phyloP scores from a whole-genome alignment of 2,329 filamentous ascomycete species.

The Exophiala aquamarina region DNA sequence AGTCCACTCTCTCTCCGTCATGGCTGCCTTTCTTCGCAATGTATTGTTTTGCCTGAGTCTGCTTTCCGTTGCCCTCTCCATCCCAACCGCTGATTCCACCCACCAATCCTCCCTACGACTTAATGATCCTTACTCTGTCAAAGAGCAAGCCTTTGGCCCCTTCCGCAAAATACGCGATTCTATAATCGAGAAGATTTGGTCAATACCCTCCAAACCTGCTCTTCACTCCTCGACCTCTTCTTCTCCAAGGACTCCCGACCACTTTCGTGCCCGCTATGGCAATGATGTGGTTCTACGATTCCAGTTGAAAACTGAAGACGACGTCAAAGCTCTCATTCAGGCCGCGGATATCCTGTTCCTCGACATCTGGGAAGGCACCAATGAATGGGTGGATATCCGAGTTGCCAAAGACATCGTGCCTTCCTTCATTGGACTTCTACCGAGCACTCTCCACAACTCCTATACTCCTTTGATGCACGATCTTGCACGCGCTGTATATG shows the following conservation, averaged over 20 bases:
- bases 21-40: slow-evolving; percentile 17
- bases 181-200: slow-evolving; percentile 46
- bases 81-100: slow-evolving; percentile 16
- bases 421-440: slow-evolving; percentile 76
- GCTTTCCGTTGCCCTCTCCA: slow-evolving; percentile 9
- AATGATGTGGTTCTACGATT: slow-evolving; percentile 89
- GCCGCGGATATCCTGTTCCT: slow-evolving; percentile 75
- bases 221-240: slow-evolving; percentile 25
- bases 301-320: slow-evolving; percentile 67
- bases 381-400: slow-evolving; percentile 81
- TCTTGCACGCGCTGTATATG: slow-evolving; percentile 72
- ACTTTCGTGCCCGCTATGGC: slow-evolving; percentile 59
- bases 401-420: slow-evolving; percentile 70
- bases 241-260: slow-evolving; percentile 32
- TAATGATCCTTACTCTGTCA: slow-evolving; percentile 4
- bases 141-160: slow-evolving; percentile 13
- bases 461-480: slow-evolving; percentile 78
- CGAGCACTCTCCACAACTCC: slow-evolving; percentile 67
- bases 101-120: slow-evolving; percentile 5
- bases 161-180: slow-evolving; percentile 38
- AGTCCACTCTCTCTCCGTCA: slow-evolving; percentile 4
- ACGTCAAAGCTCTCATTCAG: slow-evolving; percentile 69
- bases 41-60: slow-evolving; percentile 13
- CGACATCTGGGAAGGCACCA: slow-evolving; percentile 85
- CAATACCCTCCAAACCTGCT: slow-evolving; percentile 32